Evolutionary conservation across 176 grass and related monocot species (phyloP).

Genomic region (Thalia dealbata): DNA sequence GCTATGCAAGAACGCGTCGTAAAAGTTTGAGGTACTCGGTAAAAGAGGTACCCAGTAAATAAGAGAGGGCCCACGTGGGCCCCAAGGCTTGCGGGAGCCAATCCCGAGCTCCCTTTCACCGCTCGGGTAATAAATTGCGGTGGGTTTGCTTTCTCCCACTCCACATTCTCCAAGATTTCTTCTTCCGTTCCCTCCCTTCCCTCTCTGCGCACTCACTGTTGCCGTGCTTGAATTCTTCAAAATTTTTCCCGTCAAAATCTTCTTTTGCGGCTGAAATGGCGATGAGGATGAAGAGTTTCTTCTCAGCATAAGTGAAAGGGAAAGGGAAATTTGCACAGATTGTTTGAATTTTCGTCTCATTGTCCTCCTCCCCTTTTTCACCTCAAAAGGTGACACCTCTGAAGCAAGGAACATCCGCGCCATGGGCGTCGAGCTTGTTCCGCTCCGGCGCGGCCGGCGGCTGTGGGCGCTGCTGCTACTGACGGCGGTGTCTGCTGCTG

Average conservation of each 20-base stretch:
- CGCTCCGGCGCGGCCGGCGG: background rate
- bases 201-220: background rate
- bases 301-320: background rate
- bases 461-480: slow-evolving; percentile 12
- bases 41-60: background rate
- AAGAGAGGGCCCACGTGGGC: background rate
- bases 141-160: background rate
- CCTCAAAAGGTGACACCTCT: background rate
- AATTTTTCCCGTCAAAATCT: background rate
- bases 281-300: background rate
- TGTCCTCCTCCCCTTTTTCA: background rate
- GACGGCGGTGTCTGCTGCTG: background rate
- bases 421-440: background rate
- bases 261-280: background rate
- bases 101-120: background rate
- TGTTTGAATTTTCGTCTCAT: background rate
- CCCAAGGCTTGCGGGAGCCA: background rate
- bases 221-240: background rate
- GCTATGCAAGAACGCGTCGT: background rate
- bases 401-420: background rate
- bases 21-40: background rate
- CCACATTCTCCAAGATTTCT: background rate
- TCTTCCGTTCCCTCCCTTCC: background rate
- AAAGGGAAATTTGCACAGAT: background rate
- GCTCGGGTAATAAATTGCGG: background rate